These are phyloP conservation scores for Suillus paluster DNA, from an alignment of 768 basidiomycete genomes.

Conservation along the genomic window DNA sequence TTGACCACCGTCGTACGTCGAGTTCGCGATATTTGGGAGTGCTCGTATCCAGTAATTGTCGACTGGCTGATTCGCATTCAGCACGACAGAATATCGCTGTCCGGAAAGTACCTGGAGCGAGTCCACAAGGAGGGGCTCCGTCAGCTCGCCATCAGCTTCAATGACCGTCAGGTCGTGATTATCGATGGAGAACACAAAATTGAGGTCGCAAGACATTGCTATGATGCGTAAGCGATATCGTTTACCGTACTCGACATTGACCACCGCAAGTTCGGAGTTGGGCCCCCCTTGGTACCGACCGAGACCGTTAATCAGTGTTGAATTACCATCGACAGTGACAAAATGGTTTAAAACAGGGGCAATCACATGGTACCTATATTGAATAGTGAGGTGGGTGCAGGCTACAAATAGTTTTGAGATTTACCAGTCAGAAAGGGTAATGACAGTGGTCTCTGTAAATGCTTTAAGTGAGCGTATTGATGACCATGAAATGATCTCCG, in stretches of 20 bases:
- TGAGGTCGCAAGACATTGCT: constrained; percentile 43
- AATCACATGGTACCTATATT: constrained; percentile 16
- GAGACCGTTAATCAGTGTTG: constrained; percentile 52
- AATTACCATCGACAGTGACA: constrained; percentile 22
- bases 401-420: background rate
- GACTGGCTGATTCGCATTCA: constrained; percentile 35
- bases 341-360: constrained; percentile 8
- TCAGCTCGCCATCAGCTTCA: constrained; percentile 43
- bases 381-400: constrained; percentile 6
- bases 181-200: constrained; percentile 44
- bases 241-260: constrained; percentile 32
- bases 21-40: constrained; percentile 29
- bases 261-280: constrained; percentile 28
- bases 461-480: constrained; percentile 14
- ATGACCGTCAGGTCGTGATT: constrained; percentile 46
- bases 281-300: constrained; percentile 48
- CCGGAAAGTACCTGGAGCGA: constrained; percentile 42
- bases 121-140: constrained; percentile 41
- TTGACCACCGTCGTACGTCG: constrained; percentile 27
- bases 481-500: background rate
- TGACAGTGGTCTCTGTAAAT: constrained; percentile 14
- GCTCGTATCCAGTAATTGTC: constrained; percentile 46
- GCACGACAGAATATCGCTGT: constrained; percentile 36
- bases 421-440: constrained; percentile 44
- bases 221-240: constrained; percentile 39